Evolutionary conservation across 768 basidiomycete genomes (phyloP).

Genomic region (Suillus sp.): DNA sequence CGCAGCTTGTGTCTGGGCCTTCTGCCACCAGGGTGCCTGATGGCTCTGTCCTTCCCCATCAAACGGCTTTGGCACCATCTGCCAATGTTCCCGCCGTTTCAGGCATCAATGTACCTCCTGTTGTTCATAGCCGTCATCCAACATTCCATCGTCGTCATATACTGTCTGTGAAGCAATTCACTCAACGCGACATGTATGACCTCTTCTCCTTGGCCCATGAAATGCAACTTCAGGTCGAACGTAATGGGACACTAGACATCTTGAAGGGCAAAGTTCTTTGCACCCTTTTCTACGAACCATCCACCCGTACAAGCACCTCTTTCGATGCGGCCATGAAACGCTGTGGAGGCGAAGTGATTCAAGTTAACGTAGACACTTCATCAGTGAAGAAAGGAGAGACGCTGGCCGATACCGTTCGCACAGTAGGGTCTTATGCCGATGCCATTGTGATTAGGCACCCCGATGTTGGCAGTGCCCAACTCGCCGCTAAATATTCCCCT

Average conservation of each 20-base stretch:
- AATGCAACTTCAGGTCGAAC: slow-evolving; percentile 95
- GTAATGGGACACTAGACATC: slow-evolving; percentile 84
- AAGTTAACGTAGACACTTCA: slow-evolving; percentile 76
- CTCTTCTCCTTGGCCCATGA: slow-evolving; percentile 95
- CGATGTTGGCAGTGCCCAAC: slow-evolving; percentile 88
- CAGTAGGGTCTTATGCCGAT: slow-evolving; percentile 93
- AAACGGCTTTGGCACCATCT: slow-evolving; percentile 15
- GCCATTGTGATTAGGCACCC: slow-evolving; percentile 95
- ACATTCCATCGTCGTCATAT: slow-evolving; percentile 94
- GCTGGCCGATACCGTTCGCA: slow-evolving; percentile 90
- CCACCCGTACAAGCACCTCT: slow-evolving; percentile 92
- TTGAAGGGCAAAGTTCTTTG: slow-evolving; percentile 90
- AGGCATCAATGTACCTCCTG: slow-evolving; percentile 16
- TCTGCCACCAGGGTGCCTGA: slow-evolving; percentile 36
- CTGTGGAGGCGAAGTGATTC: slow-evolving; percentile 94
- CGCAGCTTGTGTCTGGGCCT: slow-evolving; percentile 32
- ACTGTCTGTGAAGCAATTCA: slow-evolving; percentile 92
- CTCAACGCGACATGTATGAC: slow-evolving; percentile 84
- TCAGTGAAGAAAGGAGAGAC: slow-evolving; percentile 95
- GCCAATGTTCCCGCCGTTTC: background rate
- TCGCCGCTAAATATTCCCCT: slow-evolving; percentile 94
- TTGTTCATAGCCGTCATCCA: slow-evolving; percentile 56
- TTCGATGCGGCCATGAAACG: slow-evolving; percentile 99
- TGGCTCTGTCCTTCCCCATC: slow-evolving; percentile 14
- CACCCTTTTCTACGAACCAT: slow-evolving; percentile 95